phyloP scores from a whole-genome alignment of 1,284 basidiomycete genomes.

The Salmacisia buchloeana region DNA sequence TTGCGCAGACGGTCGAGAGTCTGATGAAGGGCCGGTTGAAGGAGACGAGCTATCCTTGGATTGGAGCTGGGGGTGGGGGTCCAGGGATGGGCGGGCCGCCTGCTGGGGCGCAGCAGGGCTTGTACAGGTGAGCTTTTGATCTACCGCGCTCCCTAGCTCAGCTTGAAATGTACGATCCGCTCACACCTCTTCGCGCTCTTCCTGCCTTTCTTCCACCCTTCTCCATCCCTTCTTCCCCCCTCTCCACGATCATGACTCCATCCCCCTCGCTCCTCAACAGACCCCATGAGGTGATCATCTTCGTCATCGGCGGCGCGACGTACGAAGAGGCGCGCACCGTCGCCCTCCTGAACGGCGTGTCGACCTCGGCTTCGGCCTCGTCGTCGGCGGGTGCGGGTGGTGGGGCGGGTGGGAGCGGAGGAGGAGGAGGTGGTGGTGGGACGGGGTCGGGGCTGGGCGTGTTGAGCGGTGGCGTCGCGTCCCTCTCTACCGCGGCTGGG shows the following conservation, averaged over 20 bases:
- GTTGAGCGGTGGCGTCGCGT: not conserved
- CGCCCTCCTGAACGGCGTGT: constrained; percentile 34
- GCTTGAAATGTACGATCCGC: too few species aligned
- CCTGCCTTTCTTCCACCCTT: not conserved
- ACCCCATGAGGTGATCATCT: constrained; percentile 47
- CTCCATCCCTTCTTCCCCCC: not conserved
- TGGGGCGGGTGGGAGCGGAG: too few species aligned
- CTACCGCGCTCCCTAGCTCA: not conserved
- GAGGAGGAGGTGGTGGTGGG: too few species aligned
- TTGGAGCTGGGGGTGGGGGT: not conserved
- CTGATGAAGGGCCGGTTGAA: constrained; percentile 78
- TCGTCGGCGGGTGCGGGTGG: too few species aligned
- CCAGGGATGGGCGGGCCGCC: not conserved
- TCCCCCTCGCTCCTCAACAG: constrained; percentile 7
- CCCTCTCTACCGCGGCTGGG: too few species aligned
- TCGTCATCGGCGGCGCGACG: constrained; percentile 47
- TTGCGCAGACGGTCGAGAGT: constrained; percentile 84
- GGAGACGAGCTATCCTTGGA: constrained; percentile 84
- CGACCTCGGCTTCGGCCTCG: constrained; percentile 10
- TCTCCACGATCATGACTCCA: not conserved
- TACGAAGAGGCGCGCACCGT: constrained; percentile 47
- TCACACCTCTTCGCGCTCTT: too few species aligned
- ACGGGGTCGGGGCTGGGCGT: constrained; percentile 10
- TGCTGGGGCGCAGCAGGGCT: not conserved
- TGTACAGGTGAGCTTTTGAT: not conserved